A percentile compares a stretch with the other conserved stretches of the same genome.
phyloP scores from a whole-genome alignment of 495 filamentous ascomycete species.

The Penicillium lagena region DNA sequence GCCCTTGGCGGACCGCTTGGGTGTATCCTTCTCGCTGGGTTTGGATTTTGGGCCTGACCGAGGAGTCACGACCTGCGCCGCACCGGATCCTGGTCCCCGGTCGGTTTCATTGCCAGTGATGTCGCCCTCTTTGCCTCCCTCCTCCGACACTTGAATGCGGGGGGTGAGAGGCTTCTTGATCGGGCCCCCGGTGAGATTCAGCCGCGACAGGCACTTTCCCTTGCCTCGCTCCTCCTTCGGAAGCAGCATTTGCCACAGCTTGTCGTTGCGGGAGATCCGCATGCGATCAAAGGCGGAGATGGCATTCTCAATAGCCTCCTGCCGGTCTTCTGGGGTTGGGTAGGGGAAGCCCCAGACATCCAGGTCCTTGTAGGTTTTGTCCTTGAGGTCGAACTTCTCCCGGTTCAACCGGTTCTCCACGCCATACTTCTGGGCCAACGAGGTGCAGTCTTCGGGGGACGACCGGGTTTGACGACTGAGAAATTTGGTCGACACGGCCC shows the following conservation, averaged over 20 bases:
- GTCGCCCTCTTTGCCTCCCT: slow-evolving; percentile 31
- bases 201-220: slow-evolving; percentile 70
- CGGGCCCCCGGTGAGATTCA: slow-evolving; percentile 55
- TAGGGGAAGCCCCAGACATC: slow-evolving; percentile 78
- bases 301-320: slow-evolving; percentile 79
- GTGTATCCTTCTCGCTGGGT: slow-evolving; percentile 51
- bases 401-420: slow-evolving; percentile 53
- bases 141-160: slow-evolving; percentile 50
- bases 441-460: slow-evolving; percentile 50
- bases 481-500: slow-evolving; percentile 51
- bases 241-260: slow-evolving; percentile 74
- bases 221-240: slow-evolving; percentile 70
- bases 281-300: slow-evolving; percentile 73
- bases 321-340: slow-evolving; percentile 56
- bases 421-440: slow-evolving; percentile 46
- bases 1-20: slow-evolving; percentile 55
- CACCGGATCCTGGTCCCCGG: slow-evolving; percentile 33
- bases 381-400: slow-evolving; percentile 61
- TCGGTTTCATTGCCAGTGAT: slow-evolving; percentile 50
- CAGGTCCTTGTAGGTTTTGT: slow-evolving; percentile 72
- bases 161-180: slow-evolving; percentile 47
- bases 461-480: slow-evolving; percentile 51
- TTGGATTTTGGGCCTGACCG: slow-evolving; percentile 55
- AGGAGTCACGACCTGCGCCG: slow-evolving; percentile 43
- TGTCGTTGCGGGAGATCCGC: slow-evolving; percentile 64